Base-by-base conservation (phyloP, 1,284 basidiomycete genomes). In the Hemileia vastatrix region DNA sequence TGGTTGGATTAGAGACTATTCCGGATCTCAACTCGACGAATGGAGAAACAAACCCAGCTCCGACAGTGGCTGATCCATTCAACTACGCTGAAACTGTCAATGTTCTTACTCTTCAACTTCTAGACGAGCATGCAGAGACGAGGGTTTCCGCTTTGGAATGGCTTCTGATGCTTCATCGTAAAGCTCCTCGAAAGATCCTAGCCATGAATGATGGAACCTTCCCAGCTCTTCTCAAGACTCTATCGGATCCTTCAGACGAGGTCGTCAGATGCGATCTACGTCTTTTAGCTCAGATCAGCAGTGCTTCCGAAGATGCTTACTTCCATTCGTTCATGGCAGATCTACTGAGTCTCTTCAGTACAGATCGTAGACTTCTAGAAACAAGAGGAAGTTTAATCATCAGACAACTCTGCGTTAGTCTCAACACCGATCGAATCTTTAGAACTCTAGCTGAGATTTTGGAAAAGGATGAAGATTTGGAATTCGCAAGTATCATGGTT, bases 391-490 rank as follows among this genome's bases (percentile, higher is more conserved):
- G 91, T 72, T 80, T 98, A 45, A 98, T 98, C 73, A 93, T 98
- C 63, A 83, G 94, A 3, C 93, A 97, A 72, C 80, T 98, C 4
- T 98, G 95, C 74, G 78, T 93, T 40, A 90, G 92, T 71, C 81
- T 98, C 62, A 94, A 93, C 72, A 91, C 92, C 0, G 95, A 98
- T 76, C 82, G 87, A 68, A 96, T 98, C 74, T 98, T 96, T 75
- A 82, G 89, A 57, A 90, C 92, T 0, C 88, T 97, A 69, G 94
- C 94, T 0, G 94, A 97, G 77, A 92, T 98, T 54, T 77, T 98
- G 66, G 95, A 98, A 79, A 92, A 92, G 75, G 93, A 97, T 78
- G 94, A 97, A 86, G 94, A 97, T 74, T 81, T 96, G 52, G 93
- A 97, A 75, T 97, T 96, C 76, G 92, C 93, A 1, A 90, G 90